Evolutionary conservation across 208 protist genomes (phyloP).

Genomic region (Endotrypanum monterogeii): DNA sequence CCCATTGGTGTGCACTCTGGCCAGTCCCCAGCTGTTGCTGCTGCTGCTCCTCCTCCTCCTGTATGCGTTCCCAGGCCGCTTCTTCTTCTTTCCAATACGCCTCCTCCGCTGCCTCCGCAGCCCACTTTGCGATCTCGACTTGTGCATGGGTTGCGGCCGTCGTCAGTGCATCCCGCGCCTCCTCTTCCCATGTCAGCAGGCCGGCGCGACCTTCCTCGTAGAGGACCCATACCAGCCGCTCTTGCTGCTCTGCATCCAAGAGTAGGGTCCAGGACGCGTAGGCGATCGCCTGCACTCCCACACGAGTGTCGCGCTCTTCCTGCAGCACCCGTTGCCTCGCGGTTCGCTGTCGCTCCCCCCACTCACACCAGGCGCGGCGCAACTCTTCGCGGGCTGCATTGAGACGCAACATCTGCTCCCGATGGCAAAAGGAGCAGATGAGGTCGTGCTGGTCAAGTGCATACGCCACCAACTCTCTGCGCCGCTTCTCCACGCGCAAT

Average conservation of each 20-base stretch:
- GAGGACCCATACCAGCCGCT: constrained; percentile 4
- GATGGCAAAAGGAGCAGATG: constrained; percentile 37
- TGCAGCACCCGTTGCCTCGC: constrained; percentile 32
- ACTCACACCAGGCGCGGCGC: constrained; percentile 22
- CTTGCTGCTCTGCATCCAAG: constrained; percentile 1
- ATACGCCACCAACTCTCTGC: constrained; percentile 44
- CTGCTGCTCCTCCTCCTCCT: constrained; percentile 9
- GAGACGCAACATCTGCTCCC: constrained; percentile 15
- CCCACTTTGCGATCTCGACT: constrained; percentile 19
- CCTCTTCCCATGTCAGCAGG: constrained; percentile 12
- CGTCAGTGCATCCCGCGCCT: constrained; percentile 20
- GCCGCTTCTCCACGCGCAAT: constrained; percentile 46
- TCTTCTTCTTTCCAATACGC: constrained; percentile 49
- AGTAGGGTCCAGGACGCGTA: constrained; percentile 10
- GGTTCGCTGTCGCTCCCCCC: constrained; percentile 27
- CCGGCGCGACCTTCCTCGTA: constrained; percentile 23
- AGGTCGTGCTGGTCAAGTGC: constrained; percentile 59
- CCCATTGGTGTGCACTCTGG: too few species aligned
- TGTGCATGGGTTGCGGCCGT: constrained; percentile 25
- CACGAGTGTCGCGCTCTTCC: constrained; percentile 48
- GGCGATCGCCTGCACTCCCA: constrained; percentile 39
- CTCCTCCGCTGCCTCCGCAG: constrained; percentile 33
- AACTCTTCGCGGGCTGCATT: constrained; percentile 13
- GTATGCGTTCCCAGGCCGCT: constrained; percentile 25
- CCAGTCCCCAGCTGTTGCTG: constrained; percentile 7